These are phyloP conservation scores for Botrytis fabae DNA, from an alignment of 2,329 filamentous ascomycete species.

Conservation along the genomic window DNA sequence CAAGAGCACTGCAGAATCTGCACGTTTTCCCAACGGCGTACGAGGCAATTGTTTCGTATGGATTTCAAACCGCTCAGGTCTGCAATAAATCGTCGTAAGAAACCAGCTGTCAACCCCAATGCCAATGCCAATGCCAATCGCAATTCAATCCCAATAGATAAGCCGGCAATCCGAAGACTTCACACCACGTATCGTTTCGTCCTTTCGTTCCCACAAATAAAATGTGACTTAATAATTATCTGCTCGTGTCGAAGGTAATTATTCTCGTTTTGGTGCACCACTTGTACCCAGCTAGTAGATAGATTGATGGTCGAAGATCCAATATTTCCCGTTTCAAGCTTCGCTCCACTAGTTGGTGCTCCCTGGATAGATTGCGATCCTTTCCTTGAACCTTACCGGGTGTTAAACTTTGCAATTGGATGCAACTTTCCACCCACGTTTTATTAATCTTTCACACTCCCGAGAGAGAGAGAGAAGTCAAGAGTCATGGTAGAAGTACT, in stretches of 20 bases:
- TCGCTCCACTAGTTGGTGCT: not conserved
- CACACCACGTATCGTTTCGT: not conserved
- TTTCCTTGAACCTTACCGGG: not conserved
- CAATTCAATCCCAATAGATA: not conserved
- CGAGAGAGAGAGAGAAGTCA: no score
- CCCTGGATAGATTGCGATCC: not conserved
- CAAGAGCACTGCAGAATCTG: not conserved
- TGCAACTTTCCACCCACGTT: not conserved
- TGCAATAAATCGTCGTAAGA: not conserved
- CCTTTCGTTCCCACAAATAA: not conserved
- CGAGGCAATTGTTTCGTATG: not conserved
- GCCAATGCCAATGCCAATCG: not conserved
- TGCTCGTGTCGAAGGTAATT: not conserved
- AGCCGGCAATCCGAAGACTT: not conserved
- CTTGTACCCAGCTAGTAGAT: not conserved
- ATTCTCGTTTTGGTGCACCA: not conserved
- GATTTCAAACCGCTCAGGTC: not conserved
- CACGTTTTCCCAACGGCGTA: not conserved
- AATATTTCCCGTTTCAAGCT: slow-evolving; percentile 1
- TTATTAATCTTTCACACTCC: not conserved
- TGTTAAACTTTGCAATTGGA: not conserved
- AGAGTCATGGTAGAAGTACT: not conserved
- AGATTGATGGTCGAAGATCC: not conserved
- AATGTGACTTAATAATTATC: not conserved
- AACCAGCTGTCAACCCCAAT: slow-evolving; percentile 1